Evolutionary conservation across 2,329 filamentous ascomycete genomes (phyloP).

Genomic region (Colletotrichum higginsianum): DNA sequence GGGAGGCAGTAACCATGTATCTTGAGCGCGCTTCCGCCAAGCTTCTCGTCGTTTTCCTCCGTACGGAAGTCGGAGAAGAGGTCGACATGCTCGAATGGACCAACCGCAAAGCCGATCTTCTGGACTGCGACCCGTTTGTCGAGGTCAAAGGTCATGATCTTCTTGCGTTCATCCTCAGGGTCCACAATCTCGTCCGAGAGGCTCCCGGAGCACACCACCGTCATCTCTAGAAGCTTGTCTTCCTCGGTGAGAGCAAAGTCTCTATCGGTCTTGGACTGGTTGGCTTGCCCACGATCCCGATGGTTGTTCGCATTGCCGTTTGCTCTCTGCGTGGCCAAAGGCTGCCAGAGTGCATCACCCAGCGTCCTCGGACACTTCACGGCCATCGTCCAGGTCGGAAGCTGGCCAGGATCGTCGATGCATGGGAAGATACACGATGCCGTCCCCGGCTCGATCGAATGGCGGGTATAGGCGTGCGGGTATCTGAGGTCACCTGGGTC

Average conservation of each 20-base stretch:
- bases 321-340: slow-evolving; percentile 55
- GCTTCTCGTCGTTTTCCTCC: slow-evolving; percentile 90
- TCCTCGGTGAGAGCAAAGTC: slow-evolving; percentile 74
- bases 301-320: slow-evolving; percentile 50
- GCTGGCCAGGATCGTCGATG: slow-evolving; percentile 85
- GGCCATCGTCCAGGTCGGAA: slow-evolving; percentile 89
- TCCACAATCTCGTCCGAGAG: slow-evolving; percentile 87
- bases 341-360: slow-evolving; percentile 78
- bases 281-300: slow-evolving; percentile 53
- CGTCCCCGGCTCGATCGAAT: slow-evolving; percentile 82
- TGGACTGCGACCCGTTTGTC: slow-evolving; percentile 83
- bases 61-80: slow-evolving; percentile 88
- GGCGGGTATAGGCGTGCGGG: slow-evolving; percentile 91
- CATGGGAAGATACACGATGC: slow-evolving; percentile 94
- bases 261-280: slow-evolving; percentile 57
- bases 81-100: slow-evolving; percentile 95
- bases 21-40: slow-evolving; percentile 89
- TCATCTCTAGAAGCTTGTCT: slow-evolving; percentile 90
- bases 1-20: slow-evolving; percentile 94
- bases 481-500: slow-evolving; percentile 85
- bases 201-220: slow-evolving; percentile 91
- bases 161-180: slow-evolving; percentile 82
- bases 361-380: slow-evolving; percentile 89
- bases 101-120: slow-evolving; percentile 93
- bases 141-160: slow-evolving; percentile 88